Evolutionary conservation across 2,329 filamentous ascomycete species (phyloP).

Genomic region (Clonostachys byssicola): DNA sequence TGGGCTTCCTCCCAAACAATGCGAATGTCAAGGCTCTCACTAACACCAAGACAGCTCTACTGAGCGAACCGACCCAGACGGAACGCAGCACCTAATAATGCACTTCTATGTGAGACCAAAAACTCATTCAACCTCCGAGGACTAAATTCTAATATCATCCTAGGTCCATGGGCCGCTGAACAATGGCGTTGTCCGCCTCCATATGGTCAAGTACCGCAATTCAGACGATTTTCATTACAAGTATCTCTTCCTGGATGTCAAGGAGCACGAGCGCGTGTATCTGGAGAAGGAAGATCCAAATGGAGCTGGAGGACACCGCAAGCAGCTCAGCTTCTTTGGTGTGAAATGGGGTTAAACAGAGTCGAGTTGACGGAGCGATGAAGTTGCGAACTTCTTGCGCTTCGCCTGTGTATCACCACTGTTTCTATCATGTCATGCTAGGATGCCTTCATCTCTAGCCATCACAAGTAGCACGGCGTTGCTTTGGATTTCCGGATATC

Average conservation of each 20-base stretch:
- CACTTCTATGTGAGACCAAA: slow-evolving; percentile 67
- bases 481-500: no score
- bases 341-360: slow-evolving; percentile 45
- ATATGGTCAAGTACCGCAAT: slow-evolving; percentile 67
- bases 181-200: slow-evolving; percentile 69
- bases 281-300: slow-evolving; percentile 55
- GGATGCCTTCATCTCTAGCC: no score
- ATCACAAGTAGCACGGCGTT: no score
- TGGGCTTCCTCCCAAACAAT: slow-evolving; percentile 1
- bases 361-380: no score
- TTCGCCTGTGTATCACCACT: no score
- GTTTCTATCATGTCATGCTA: no score
- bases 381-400: no score
- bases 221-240: slow-evolving; percentile 71
- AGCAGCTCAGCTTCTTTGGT: slow-evolving; percentile 54
- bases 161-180: slow-evolving; percentile 75
- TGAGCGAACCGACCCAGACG: slow-evolving; percentile 65
- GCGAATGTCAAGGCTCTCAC: not conserved
- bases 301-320: slow-evolving; percentile 24
- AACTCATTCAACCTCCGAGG: not conserved
- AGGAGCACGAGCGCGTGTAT: slow-evolving; percentile 62
- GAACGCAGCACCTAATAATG: slow-evolving; percentile 78
- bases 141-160: slow-evolving; percentile 6
- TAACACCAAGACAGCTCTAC: slow-evolving; percentile 48
- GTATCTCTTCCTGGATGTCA: slow-evolving; percentile 76